Base-by-base conservation (phyloP, 306 rosid species). In the Parietaria judaica region DNA sequence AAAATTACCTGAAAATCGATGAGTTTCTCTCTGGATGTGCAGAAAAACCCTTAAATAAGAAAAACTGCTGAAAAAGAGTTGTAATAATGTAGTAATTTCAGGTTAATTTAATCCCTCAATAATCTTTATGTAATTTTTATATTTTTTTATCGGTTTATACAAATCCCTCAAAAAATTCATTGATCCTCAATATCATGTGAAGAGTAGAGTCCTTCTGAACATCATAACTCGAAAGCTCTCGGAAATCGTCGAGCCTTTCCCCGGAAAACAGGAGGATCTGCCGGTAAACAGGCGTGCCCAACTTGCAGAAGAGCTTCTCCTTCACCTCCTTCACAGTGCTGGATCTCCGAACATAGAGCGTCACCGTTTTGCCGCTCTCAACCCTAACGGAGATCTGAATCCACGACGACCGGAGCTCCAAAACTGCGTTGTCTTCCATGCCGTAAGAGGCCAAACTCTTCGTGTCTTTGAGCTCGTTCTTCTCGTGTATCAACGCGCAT, bases 381-480 rank as follows among this genome's bases (percentile, higher is more conserved):
- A 11, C 48, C 67, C 17, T 70, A 11, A 75, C 75, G 37, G 71
- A 52, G 43, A 76, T 55, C 60, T 63, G 76, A 50, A 76, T 39
- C 45, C 9, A 4, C 13, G 8, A 34, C 57, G 60, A 58, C 34
- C 7, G 11, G 43, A 76, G 39, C 36, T 58, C 57, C 52, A 76
- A 59, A 23, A 13, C 14, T 1, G 55, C 39, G 41, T 49, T 43
- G 43, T 71, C 76, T 35, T n/a, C 48, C 6, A 72, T 15, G 39
- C 55, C 77, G 48, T 70, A 70, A 51, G 23, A 75, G n/a, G 75
- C 76, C 58, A 75, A 66, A 54, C 66, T 75, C 58, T 46, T 61
- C 43, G 6, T 23, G 17, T 70, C 66, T 8, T 66, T 66, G 4
- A 76, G 77, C 38, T 55, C 47, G 6, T 63, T 67, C 13, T 68